Evolutionary conservation across 345 rosid species (phyloP).

Genomic region (Salix koriyanagi): DNA sequence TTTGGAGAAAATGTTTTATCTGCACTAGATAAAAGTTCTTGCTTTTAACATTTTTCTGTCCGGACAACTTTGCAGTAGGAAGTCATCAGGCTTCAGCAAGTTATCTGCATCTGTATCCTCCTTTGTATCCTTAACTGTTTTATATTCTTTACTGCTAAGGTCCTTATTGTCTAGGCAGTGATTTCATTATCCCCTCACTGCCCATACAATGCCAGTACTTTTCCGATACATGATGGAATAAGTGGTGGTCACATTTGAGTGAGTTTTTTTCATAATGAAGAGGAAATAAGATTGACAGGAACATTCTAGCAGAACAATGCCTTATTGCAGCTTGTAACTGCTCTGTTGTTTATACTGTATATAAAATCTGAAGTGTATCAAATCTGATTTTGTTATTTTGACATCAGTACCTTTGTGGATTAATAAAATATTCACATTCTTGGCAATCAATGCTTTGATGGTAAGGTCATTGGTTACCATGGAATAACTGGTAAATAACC

Average conservation of each 20-base stretch:
- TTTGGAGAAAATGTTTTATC: slow-evolving; percentile 5
- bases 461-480: neutral
- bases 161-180: no score
- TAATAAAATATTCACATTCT: neutral
- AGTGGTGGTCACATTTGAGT: no score
- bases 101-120: slow-evolving; percentile 76
- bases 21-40: slow-evolving; percentile 9
- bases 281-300: no score
- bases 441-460: neutral
- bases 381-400: no score
- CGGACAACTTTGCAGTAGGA: slow-evolving; percentile 59
- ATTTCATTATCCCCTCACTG: no score
- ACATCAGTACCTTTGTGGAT: no score
- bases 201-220: no score
- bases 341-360: neutral
- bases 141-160: neutral
- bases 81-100: slow-evolving; percentile 56
- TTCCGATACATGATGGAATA: no score
- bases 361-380: no score
- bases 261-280: no score
- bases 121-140: slow-evolving; percentile 65
- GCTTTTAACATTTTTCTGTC: slow-evolving; percentile 28
- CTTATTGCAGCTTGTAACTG: no score
- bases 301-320: no score
- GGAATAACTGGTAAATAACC: neutral